Evolutionary conservation across 306 rosid species (phyloP).

Genomic region (apple (Malus domestica)): ASM211411v1 NC_041791.1:2990001-2990500

Average conservation of each 20-base stretch:
- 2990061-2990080: conserved; percentile 64
- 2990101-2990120: neutral
- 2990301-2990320: conserved; percentile 86
- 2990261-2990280: conserved; percentile 83
- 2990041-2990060: conserved; percentile 77
- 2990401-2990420: conserved; percentile 90
- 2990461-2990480: conserved; percentile 84
- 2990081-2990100: conserved; percentile 50
- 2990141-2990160: neutral
- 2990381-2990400: conserved; percentile 79
- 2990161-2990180: neutral
- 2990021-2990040: conserved; percentile 60
- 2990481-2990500: conserved; percentile 59
- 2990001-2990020: conserved; percentile 93
- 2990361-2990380: conserved; percentile 65
- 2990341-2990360: conserved; percentile 79
- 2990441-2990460: conserved; percentile 86
- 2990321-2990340: conserved; percentile 88
- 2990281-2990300: conserved; percentile 72
- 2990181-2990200: neutral
- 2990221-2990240: conserved; percentile 91
- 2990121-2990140: neutral
- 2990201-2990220: conserved; percentile 68
- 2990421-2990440: conserved; percentile 94
- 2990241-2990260: conserved; percentile 82